Evolutionary conservation across 2,329 filamentous ascomycete species (phyloP).

Genomic region (Purpureocillium lavendulum): DNA sequence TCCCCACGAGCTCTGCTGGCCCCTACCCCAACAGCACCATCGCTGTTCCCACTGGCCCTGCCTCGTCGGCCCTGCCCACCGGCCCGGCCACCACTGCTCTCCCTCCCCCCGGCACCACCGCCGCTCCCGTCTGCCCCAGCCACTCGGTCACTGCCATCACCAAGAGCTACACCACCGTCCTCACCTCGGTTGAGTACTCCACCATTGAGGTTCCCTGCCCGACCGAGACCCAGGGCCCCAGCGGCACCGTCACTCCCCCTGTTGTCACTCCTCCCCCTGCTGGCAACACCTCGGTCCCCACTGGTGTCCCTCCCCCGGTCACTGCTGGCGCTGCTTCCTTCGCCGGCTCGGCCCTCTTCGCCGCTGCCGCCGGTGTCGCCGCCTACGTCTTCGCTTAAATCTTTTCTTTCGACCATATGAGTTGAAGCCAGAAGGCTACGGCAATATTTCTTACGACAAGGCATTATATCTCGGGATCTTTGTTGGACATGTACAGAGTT

Average conservation of each 20-base stretch:
- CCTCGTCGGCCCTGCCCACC: slow-evolving; percentile 3
- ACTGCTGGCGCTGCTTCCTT: slow-evolving; percentile 45
- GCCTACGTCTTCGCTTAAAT: slow-evolving; percentile 48
- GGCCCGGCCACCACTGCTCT: background rate
- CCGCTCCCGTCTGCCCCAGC: slow-evolving; percentile 18
- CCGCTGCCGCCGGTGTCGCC: slow-evolving; percentile 44
- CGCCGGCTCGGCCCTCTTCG: slow-evolving; percentile 44
- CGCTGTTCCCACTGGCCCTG: slow-evolving; percentile 9
- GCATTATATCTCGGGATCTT: slow-evolving; percentile 17
- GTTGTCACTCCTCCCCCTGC: slow-evolving; percentile 31
- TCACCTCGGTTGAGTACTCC: slow-evolving; percentile 46
- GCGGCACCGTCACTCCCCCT: slow-evolving; percentile 31
- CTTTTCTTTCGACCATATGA: slow-evolving; percentile 22
- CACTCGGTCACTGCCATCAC: slow-evolving; percentile 42
- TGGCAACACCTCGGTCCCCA: slow-evolving; percentile 16
- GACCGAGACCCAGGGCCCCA: slow-evolving; percentile 15
- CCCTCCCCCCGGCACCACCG: background rate
- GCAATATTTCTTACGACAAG: slow-evolving; percentile 25
- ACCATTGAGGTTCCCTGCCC: slow-evolving; percentile 37
- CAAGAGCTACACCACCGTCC: slow-evolving; percentile 47
- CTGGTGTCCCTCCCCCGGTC: slow-evolving; percentile 25
- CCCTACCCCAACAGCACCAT: slow-evolving; percentile 12
- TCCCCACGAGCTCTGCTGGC: slow-evolving; percentile 6
- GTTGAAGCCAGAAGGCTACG: slow-evolving; percentile 32
- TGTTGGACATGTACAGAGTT: slow-evolving; percentile 28